A percentile compares a stretch with the other conserved stretches of the same genome.
Conservation (phyloP, 139 green algal genomes). For the Picochlorum sp. region DNA sequence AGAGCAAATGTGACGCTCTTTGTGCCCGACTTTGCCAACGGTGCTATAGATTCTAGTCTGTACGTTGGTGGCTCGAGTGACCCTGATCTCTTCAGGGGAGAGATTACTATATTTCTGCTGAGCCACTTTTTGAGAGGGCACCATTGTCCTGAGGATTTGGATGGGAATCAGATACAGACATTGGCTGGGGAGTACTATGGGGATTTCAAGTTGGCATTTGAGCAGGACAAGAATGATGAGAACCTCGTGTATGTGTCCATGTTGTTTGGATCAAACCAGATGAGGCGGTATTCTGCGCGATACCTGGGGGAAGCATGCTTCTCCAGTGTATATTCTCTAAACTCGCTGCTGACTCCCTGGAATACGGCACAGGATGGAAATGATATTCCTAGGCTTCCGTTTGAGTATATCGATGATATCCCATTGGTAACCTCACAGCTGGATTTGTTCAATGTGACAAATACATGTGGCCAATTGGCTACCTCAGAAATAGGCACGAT, state of each 20-base stretch:
- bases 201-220: not conserved
- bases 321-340: not conserved
- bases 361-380: not conserved
- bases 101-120: constrained; percentile 3
- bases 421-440: not conserved
- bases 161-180: constrained; percentile 1
- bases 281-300: not conserved
- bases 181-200: constrained; percentile 1
- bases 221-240: not conserved
- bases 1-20: not conserved
- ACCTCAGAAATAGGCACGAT: not conserved
- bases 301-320: not conserved
- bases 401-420: not conserved
- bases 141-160: not conserved
- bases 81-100: not conserved
- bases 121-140: not conserved
- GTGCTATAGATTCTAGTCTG: not conserved
- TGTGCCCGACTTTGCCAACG: not conserved
- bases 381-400: not conserved
- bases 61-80: not conserved
- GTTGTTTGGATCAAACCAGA: not conserved
- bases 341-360: not conserved
- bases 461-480: not conserved
- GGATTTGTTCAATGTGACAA: constrained; percentile 2
- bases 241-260: not conserved